Conservation (phyloP, 2,329 filamentous ascomycete species). For the Trichoderma sp. region DNA sequence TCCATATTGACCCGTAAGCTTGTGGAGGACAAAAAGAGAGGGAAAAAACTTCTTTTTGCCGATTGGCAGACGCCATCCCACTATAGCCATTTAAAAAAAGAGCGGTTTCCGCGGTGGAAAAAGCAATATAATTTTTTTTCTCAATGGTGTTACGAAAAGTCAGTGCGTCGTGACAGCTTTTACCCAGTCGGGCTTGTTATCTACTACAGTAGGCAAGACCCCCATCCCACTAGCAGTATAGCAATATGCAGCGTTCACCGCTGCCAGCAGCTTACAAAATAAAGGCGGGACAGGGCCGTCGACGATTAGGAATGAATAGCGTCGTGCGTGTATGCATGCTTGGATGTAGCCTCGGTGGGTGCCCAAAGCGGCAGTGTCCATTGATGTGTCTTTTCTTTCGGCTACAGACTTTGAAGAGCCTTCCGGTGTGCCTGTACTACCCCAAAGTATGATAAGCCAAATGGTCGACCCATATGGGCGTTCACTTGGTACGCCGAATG, state of each 20-base stretch:
- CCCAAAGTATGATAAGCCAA: not conserved
- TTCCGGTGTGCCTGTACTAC: not conserved
- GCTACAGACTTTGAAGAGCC: not conserved
- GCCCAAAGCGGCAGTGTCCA: not conserved
- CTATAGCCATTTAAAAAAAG: not conserved
- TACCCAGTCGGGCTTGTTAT: constrained; percentile 1
- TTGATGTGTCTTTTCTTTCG: not conserved
- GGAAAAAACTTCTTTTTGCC: constrained; percentile 13
- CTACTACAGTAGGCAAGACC: not conserved
- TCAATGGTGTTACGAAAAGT: not conserved
- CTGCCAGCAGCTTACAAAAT: not conserved
- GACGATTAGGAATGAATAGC: constrained; percentile 3
- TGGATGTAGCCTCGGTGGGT: constrained; percentile 6
- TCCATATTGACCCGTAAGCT: constrained; percentile 19
- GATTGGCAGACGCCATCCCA: not conserved
- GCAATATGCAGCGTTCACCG: constrained; percentile 23
- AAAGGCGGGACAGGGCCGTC: constrained; percentile 5
- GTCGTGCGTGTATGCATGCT: not conserved
- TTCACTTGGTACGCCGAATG: not conserved
- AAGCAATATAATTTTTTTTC: not conserved
- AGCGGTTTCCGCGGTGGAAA: constrained; percentile 14
- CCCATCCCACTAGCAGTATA: not conserved
- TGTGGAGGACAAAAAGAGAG: constrained; percentile 4
- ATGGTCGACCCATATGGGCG: not conserved
- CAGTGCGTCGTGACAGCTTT: constrained; percentile 12